A percentile compares a stretch with the other conserved stretches of the same genome.
Conservation (phyloP, 805 yeast species). For the Kluyveromyces dobzhanskii region DNA sequence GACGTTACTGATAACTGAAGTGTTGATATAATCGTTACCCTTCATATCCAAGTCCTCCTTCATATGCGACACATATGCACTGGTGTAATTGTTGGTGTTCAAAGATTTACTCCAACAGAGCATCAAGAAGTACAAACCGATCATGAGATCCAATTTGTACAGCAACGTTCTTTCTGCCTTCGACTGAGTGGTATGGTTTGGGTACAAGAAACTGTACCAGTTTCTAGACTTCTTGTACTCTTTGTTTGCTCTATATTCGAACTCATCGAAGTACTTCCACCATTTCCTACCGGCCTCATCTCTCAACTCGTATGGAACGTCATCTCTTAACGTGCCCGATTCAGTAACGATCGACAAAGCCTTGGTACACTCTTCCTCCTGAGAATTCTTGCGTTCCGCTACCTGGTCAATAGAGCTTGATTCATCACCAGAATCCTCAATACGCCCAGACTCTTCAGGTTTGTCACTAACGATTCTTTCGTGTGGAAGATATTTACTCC, state of each 20-base stretch:
- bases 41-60: constrained; percentile 47
- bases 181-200: constrained; percentile 30
- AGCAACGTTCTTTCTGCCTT: constrained; percentile 39
- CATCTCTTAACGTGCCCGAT: constrained; percentile 15
- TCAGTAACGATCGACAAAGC: neutral
- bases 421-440: constrained; percentile 1
- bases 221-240: constrained; percentile 25
- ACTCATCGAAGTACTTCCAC: constrained; percentile 44
- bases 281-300: constrained; percentile 34
- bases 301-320: constrained; percentile 32
- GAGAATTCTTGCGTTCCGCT: constrained; percentile 1
- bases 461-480: constrained; percentile 18
- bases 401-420: neutral
- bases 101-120: constrained; percentile 63
- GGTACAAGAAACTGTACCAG: constrained; percentile 29
- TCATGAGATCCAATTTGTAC: constrained; percentile 45
- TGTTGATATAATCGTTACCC: constrained; percentile 56
- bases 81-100: constrained; percentile 51
- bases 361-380: constrained; percentile 5
- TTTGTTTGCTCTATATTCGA: constrained; percentile 38
- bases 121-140: constrained; percentile 49
- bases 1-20: constrained; percentile 50
- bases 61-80: constrained; percentile 64
- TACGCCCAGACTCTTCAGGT: constrained; percentile 1
- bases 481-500: constrained; percentile 21